A percentile compares a stretch with the other conserved stretches of the same genome.
These are phyloP conservation scores for Scenedesmus sp. DNA, from an alignment of 163 green algal genomes.

Conservation along the genomic window DNA sequence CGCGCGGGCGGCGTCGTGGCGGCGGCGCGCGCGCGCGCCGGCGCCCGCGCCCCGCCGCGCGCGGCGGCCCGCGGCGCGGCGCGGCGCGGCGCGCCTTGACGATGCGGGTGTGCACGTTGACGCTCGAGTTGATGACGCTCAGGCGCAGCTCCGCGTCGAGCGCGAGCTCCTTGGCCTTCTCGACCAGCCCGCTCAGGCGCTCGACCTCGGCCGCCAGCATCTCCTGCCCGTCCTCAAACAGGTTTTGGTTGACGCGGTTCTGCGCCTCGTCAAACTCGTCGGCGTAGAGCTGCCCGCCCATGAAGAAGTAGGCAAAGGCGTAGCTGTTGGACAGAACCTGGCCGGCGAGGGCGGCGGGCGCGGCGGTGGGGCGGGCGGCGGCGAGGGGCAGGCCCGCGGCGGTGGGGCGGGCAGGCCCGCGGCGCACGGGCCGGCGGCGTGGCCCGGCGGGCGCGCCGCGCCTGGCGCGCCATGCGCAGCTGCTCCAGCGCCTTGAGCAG, in stretches of 20 bases:
- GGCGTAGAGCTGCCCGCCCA: conserved; percentile 61
- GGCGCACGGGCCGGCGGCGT: too few species aligned
- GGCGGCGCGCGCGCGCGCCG: too few species aligned
- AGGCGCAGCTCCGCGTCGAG: conserved; percentile 50
- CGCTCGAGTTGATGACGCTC: conserved; percentile 77
- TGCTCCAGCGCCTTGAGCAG: conserved; percentile 68
- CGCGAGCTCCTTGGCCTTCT: conserved; percentile 43
- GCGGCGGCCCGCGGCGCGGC: too few species aligned
- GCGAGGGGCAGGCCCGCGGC: too few species aligned
- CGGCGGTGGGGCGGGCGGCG: too few species aligned
- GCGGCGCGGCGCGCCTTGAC: too few species aligned
- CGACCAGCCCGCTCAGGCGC: conserved; percentile 57
- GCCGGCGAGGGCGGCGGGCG: conserved; percentile 49
- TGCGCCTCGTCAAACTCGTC: conserved; percentile 76
- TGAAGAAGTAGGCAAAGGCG: conserved; percentile 92
- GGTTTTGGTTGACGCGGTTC: conserved; percentile 80
- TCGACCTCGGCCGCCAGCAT: conserved; percentile 81
- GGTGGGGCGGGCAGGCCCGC: too few species aligned
- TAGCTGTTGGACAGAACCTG: conserved; percentile 85
- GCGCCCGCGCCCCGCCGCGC: too few species aligned
- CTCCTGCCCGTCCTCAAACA: conserved; percentile 93
- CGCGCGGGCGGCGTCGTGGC: too few species aligned
- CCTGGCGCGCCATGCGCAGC: conserved; percentile 75
- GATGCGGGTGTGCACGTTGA: conserved; percentile 71
- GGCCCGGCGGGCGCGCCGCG: conserved; percentile 3